Percentiles rank a stretch among this genome's conserved stretches.
Conservation (phyloP, 148 eudicot genomes). For the Rhododendron mucronatum region DNA sequence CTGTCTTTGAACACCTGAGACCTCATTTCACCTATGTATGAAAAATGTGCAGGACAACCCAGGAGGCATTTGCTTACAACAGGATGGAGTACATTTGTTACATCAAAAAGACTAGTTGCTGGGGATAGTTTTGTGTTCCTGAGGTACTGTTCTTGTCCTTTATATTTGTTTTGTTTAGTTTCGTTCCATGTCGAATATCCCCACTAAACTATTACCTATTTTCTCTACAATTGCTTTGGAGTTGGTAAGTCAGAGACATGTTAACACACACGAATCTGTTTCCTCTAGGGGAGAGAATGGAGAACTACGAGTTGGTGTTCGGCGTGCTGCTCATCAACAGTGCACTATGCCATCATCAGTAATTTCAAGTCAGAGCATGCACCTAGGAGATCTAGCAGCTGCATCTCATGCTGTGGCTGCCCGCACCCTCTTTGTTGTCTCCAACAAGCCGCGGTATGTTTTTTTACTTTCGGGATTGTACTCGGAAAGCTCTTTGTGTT, state of each 20-base stretch:
- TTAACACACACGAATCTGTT: not conserved
- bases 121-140: constrained; percentile 84
- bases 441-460: constrained; percentile 80
- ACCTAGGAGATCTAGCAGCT: constrained; percentile 82
- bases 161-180: not conserved
- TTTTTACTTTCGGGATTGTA: not conserved
- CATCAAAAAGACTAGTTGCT: constrained; percentile 82
- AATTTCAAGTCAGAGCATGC: constrained; percentile 91
- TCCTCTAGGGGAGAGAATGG: constrained; percentile 62
- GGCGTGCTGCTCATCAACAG: constrained; percentile 67
- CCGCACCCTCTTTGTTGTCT: constrained; percentile 62
- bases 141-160: constrained; percentile 38
- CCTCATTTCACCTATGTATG: not conserved
- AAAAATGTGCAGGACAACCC: constrained; percentile 68
- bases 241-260: not conserved
- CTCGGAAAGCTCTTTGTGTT: not conserved
- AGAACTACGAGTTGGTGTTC: constrained; percentile 78
- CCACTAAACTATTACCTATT: not conserved
- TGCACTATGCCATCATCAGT: constrained; percentile 79
- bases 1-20: not conserved
- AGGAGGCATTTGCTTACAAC: constrained; percentile 89
- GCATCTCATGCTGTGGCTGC: constrained; percentile 78
- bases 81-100: constrained; percentile 97
- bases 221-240: not conserved
- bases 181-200: not conserved